These are phyloP conservation scores for Amphibolis antarctica DNA, from an alignment of 106 monocot genomes.

Conservation along the genomic window DNA sequence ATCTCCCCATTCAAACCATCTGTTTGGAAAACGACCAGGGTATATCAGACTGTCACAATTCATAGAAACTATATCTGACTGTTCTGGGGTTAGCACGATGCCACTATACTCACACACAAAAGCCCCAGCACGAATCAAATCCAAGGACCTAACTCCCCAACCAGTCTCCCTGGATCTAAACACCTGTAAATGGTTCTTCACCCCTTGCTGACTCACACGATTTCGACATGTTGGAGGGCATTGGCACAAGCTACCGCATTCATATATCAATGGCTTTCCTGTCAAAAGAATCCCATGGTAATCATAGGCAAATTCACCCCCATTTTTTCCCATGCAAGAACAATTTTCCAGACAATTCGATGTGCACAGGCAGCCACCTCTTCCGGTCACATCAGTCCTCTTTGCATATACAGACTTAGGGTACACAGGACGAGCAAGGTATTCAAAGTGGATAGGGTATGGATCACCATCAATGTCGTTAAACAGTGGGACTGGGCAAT, in stretches of 20 bases:
- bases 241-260: slow-evolving; percentile 62
- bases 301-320: slow-evolving; percentile 82
- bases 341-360: slow-evolving; percentile 49
- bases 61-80: slow-evolving; percentile 32
- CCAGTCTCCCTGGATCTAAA: slow-evolving; percentile 80
- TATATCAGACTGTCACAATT: slow-evolving; percentile 57
- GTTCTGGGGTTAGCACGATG: slow-evolving; percentile 56
- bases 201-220: slow-evolving; percentile 75
- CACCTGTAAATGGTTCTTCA: slow-evolving; percentile 56
- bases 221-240: slow-evolving; percentile 71
- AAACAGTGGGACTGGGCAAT: slow-evolving; percentile 45
- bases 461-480: slow-evolving; percentile 76
- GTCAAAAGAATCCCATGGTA: slow-evolving; percentile 40
- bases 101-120: slow-evolving; percentile 88
- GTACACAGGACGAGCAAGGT: slow-evolving; percentile 41
- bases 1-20: slow-evolving; percentile 96
- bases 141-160: slow-evolving; percentile 88
- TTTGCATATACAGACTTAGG: slow-evolving; percentile 18
- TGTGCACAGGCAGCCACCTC: slow-evolving; percentile 53
- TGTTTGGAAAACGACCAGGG: slow-evolving; percentile 51
- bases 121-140: slow-evolving; percentile 80
- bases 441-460: slow-evolving; percentile 72
- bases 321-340: slow-evolving; percentile 50
- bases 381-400: slow-evolving; percentile 15
- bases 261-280: slow-evolving; percentile 81